phyloP scores from a whole-genome alignment of 1,139 yeast genomes.

The Debaryomyces sp. region DNA sequence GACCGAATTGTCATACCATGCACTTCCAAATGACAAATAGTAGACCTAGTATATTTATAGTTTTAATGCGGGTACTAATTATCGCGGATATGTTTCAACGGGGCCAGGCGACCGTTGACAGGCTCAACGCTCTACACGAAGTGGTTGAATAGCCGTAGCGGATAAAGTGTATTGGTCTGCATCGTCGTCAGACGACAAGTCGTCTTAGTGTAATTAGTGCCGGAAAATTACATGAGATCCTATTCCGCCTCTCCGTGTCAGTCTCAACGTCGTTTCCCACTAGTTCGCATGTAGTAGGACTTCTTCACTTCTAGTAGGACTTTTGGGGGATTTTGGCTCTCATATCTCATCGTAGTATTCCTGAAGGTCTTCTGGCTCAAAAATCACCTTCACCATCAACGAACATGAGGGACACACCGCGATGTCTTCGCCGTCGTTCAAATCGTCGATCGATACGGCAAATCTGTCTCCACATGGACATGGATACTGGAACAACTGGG shows the following conservation, averaged over 20 bases:
- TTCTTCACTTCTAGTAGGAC: neutral
- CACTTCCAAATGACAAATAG: neutral
- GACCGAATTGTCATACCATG: neutral
- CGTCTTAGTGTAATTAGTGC: neutral
- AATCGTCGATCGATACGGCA: slow-evolving; percentile 82
- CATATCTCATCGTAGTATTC: slow-evolving; percentile 31
- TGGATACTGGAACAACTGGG: slow-evolving; percentile 87
- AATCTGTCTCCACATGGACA: slow-evolving; percentile 98
- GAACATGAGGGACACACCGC: slow-evolving; percentile 98
- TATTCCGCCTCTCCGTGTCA: neutral
- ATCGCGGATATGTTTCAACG: neutral
- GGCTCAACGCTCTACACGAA: neutral
- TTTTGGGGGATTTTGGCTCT: neutral
- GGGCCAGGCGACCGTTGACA: neutral
- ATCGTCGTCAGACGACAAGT: neutral
- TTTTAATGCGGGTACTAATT: neutral
- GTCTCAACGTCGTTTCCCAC: neutral
- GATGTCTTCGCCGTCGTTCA: slow-evolving; percentile 87
- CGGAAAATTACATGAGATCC: neutral
- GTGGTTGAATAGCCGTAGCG: no score
- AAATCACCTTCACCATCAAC: slow-evolving; percentile 87
- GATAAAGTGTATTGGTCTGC: no score
- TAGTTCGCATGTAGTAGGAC: neutral
- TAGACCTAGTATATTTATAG: neutral
- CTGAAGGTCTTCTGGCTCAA: slow-evolving; percentile 58